Evolutionary conservation across 805 yeast species (phyloP).

Genomic region (Candida khao-thaluensis): DNA sequence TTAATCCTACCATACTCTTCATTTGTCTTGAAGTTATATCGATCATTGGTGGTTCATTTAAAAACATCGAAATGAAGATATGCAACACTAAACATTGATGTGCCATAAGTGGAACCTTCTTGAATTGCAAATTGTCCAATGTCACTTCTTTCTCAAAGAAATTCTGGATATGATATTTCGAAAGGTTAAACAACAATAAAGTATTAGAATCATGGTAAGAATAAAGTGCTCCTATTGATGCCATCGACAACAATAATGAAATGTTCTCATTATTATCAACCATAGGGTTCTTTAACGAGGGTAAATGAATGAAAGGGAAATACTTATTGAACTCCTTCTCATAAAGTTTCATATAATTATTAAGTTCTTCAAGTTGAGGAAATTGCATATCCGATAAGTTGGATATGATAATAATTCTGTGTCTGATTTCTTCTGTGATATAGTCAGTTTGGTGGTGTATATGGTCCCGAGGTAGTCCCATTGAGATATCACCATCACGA

Average conservation of each 20-base stretch:
- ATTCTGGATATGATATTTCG: conserved; percentile 64
- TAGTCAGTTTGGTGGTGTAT: neutral
- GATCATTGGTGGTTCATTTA: conserved; percentile 51
- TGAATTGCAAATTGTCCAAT: conserved; percentile 45
- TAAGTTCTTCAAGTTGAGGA: conserved; percentile 74
- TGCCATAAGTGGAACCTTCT: conserved; percentile 56
- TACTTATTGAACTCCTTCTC: conserved; percentile 76
- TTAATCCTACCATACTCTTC: conserved; percentile 53
- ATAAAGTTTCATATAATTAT: conserved; percentile 71
- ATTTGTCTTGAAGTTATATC: conserved; percentile 53
- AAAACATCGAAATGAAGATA: conserved; percentile 55
- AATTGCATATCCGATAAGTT: conserved; percentile 58
- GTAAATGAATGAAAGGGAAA: conserved; percentile 81
- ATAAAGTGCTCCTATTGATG: conserved; percentile 86
- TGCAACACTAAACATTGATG: conserved; percentile 57
- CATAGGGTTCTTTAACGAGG: conserved; percentile 45
- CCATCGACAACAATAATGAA: conserved; percentile 75
- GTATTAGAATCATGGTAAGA: conserved; percentile 80
- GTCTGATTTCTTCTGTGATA: conserved; percentile 48
- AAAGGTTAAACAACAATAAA: conserved; percentile 62
- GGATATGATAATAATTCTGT: conserved; percentile 51
- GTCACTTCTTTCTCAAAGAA: conserved; percentile 56
- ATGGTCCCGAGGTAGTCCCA: too few species aligned
- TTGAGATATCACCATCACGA: too few species aligned
- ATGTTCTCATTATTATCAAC: conserved; percentile 46